These are phyloP conservation scores for Ramaria sp. DNA, from an alignment of 768 basidiomycete species.

Conservation along the genomic window DNA sequence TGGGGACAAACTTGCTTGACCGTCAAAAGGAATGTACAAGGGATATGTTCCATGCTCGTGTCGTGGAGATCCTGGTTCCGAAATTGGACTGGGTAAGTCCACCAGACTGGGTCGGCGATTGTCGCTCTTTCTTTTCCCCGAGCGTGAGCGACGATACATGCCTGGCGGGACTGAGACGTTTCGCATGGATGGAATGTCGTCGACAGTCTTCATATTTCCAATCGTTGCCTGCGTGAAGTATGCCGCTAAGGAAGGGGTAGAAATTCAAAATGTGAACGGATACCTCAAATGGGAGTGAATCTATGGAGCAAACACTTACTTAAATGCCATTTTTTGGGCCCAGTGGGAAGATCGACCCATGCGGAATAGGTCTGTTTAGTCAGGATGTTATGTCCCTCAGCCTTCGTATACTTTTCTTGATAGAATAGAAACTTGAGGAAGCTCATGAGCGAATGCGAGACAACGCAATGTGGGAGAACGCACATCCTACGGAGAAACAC, in stretches of 20 bases:
- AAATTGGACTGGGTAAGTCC: conserved; percentile 4
- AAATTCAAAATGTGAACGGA: not conserved
- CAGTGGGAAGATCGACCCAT: conserved; percentile 55
- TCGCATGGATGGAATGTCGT: conserved; percentile 55
- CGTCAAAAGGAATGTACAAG: conserved; percentile 1
- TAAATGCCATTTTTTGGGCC: conserved; percentile 72
- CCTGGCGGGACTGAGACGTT: conserved; percentile 63
- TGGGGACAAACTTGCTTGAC: not conserved
- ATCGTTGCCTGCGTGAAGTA: conserved; percentile 76
- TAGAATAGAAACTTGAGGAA: conserved; percentile 57
- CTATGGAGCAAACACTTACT: conserved; percentile 35
- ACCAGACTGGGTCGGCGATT: not conserved
- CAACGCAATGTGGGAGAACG: conserved; percentile 7
- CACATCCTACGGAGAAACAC: conserved; percentile 36
- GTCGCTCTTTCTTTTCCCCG: conserved; percentile 37
- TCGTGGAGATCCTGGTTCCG: not conserved
- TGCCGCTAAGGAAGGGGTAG: conserved; percentile 40
- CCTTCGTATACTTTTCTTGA: conserved; percentile 59
- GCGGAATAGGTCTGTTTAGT: conserved; percentile 83
- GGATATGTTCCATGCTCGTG: conserved; percentile 1
- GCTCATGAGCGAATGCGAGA: conserved; percentile 4
- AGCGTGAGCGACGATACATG: conserved; percentile 69
- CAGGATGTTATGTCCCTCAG: conserved; percentile 54
- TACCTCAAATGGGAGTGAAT: not conserved
- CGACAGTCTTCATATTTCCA: conserved; percentile 61